phyloP scores from a whole-genome alignment of 2,329 filamentous ascomycete genomes.

The Trichoderma koningiopsis region DNA sequence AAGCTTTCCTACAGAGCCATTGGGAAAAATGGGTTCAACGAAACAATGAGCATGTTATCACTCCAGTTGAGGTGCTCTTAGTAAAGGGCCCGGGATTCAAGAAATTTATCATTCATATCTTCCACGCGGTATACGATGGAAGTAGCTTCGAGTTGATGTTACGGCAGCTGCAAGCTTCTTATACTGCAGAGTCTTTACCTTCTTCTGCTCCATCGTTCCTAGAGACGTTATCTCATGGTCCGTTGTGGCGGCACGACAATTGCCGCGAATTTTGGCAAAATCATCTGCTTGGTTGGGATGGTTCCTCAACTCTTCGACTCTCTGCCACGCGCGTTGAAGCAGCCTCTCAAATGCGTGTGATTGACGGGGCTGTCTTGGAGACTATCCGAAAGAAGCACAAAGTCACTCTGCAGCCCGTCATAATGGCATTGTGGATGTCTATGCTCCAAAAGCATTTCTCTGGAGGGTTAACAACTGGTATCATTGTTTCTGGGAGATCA shows the following conservation, averaged over 20 bases:
- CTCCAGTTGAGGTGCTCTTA: slow-evolving; percentile 56
- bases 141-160: slow-evolving; percentile 73
- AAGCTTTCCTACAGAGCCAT: slow-evolving; percentile 39
- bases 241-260: slow-evolving; percentile 52
- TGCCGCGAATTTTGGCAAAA: slow-evolving; percentile 67
- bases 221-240: slow-evolving; percentile 69
- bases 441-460: slow-evolving; percentile 58
- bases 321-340: slow-evolving; percentile 10
- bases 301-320: slow-evolving; percentile 27
- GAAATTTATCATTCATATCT: slow-evolving; percentile 67
- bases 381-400: slow-evolving; percentile 59
- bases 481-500: slow-evolving; percentile 77
- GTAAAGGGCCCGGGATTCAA: slow-evolving; percentile 35
- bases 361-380: slow-evolving; percentile 52
- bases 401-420: slow-evolving; percentile 76
- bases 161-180: slow-evolving; percentile 48
- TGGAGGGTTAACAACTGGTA: slow-evolving; percentile 61
- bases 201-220: slow-evolving; percentile 60
- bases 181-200: slow-evolving; percentile 28
- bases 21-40: slow-evolving; percentile 55
- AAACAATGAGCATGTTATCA: slow-evolving; percentile 52
- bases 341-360: slow-evolving; percentile 26
- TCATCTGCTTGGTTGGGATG: slow-evolving; percentile 48
- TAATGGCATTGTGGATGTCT: slow-evolving; percentile 74
- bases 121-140: slow-evolving; percentile 87